Percentiles rank a stretch among this genome's conserved stretches.
These are phyloP conservation scores for Phytopythium helicoides DNA, from an alignment of 352 stramenopile genomes.

Conservation along the genomic window DNA sequence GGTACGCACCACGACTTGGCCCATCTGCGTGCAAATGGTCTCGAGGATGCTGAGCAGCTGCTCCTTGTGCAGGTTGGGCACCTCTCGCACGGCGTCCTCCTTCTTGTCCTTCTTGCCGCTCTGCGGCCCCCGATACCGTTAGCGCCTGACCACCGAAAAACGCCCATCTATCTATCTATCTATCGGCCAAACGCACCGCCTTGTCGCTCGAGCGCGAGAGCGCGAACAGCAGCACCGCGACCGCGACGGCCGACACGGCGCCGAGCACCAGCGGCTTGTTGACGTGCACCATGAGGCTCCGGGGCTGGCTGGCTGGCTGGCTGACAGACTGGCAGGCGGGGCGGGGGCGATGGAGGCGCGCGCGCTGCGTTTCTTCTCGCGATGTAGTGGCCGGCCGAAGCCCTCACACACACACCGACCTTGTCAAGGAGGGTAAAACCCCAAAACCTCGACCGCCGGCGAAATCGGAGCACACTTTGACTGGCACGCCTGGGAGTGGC, in stretches of 20 bases:
- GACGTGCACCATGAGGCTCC: conserved; percentile 82
- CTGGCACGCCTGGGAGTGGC: no score
- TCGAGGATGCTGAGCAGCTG: conserved; percentile 85
- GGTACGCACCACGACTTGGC: conserved; percentile 82
- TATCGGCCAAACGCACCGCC: conserved; percentile 47
- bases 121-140: no score
- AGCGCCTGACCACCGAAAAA: no score
- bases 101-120: conserved; percentile 67
- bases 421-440: no score
- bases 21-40: conserved; percentile 88
- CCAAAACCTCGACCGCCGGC: no score
- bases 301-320: neutral
- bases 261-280: conserved; percentile 80
- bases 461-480: no score
- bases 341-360: neutral
- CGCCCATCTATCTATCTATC: no score
- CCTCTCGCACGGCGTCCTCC: conserved; percentile 61
- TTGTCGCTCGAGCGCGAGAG: conserved; percentile 35
- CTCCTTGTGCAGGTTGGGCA: conserved; percentile 86
- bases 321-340: neutral
- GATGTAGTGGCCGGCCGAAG: no score
- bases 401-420: no score
- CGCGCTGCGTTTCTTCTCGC: conserved; percentile 4
- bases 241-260: conserved; percentile 58
- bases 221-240: conserved; percentile 54